These are phyloP conservation scores for Saccharomycopsis fodiens DNA, from an alignment of 805 yeast genomes.

Conservation along the genomic window DNA sequence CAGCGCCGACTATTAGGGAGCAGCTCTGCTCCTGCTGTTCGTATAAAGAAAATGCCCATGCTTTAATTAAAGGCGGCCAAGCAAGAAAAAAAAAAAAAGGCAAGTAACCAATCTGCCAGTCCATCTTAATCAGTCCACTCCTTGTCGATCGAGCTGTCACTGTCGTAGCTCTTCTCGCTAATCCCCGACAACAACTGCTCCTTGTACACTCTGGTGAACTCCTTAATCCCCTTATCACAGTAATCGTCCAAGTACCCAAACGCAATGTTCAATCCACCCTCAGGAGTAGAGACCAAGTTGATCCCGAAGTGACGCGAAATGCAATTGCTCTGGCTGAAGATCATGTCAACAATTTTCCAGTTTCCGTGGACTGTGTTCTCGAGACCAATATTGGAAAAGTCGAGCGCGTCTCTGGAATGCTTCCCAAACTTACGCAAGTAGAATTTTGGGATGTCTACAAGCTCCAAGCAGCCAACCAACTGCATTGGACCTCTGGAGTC, in stretches of 20 bases:
- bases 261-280: not conserved
- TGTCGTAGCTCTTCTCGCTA: too few species aligned
- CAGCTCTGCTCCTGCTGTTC: too few species aligned
- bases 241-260: not conserved
- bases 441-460: not conserved
- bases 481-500: not conserved
- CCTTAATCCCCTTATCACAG: not conserved
- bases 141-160: too few species aligned
- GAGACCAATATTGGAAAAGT: slow-evolving; percentile 1
- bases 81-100: too few species aligned
- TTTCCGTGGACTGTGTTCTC: not conserved
- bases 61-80: too few species aligned
- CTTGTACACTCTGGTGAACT: not conserved
- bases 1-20: too few species aligned
- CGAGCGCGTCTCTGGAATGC: not conserved
- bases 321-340: not conserved
- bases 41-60: too few species aligned
- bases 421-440: not conserved
- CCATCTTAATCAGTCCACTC: too few species aligned
- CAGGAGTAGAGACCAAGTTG: not conserved
- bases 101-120: too few species aligned
- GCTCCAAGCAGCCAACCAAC: not conserved
- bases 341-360: slow-evolving; percentile 1
- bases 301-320: not conserved
- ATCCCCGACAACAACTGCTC: not conserved